Percentiles rank a stretch among this genome's conserved stretches.
phyloP scores from a whole-genome alignment of 257 asterid genomes.

The Scutellaria barbata region DNA sequence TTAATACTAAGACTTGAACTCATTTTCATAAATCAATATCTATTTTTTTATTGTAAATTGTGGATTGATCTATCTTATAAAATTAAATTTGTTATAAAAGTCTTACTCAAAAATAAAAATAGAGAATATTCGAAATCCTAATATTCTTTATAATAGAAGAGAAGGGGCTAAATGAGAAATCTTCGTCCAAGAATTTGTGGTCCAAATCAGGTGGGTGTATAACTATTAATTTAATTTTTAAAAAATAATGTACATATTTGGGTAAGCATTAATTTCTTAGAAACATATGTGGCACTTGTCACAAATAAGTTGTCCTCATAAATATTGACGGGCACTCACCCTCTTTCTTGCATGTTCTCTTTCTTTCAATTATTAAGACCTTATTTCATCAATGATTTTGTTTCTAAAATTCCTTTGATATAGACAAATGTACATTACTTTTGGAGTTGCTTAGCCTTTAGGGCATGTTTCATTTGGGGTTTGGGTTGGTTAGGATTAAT shows the following conservation, averaged over 20 bases:
- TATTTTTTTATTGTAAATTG: too few relatives aligned
- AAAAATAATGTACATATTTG: neutral
- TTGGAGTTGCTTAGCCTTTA: neutral
- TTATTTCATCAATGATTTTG: neutral
- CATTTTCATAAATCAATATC: too few relatives aligned
- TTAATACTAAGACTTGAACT: too few relatives aligned
- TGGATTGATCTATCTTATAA: too few relatives aligned
- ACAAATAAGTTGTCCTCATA: conserved; percentile 39
- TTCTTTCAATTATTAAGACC: conserved; percentile 33
- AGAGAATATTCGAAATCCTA: too few relatives aligned
- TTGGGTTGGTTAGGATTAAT: too few relatives aligned
- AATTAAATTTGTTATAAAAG: too few relatives aligned
- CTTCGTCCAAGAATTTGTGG: conserved; percentile 1
- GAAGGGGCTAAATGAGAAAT: too few relatives aligned
- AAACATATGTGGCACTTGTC: conserved; percentile 35
- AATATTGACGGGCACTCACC: conserved; percentile 35
- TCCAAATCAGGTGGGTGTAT: conserved; percentile 26
- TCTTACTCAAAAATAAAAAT: too few relatives aligned
- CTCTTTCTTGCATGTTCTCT: conserved; percentile 37
- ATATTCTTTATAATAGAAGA: too few relatives aligned
- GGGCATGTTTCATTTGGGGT: too few relatives aligned
- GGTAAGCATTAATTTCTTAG: conserved; percentile 29
- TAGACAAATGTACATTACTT: neutral
- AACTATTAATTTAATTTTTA: neutral
- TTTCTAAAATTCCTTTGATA: conserved; percentile 7